Evolutionary conservation across 371 early-diverging fungal genomes (phyloP).

Genomic region (Mucor circinelloides): DNA sequence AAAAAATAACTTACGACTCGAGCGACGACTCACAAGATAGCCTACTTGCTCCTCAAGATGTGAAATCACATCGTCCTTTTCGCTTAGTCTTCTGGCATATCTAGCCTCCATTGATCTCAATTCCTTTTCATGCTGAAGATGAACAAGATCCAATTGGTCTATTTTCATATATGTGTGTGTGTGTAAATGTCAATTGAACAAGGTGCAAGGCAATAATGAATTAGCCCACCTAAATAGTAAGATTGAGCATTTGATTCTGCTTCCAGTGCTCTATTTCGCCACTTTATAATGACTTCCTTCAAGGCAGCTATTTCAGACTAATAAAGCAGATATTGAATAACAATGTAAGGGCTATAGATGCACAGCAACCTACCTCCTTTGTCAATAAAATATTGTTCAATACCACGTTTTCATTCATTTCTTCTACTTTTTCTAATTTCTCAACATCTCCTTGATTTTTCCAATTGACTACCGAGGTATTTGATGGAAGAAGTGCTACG

Average conservation of each 20-base stretch:
- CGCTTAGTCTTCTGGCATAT: conserved; percentile 14
- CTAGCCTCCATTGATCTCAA: conserved; percentile 14
- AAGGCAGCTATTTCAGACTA: conserved; percentile 30
- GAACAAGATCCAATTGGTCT: conserved; percentile 19
- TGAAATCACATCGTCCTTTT: conserved; percentile 19
- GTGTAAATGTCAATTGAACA: conserved; percentile 6
- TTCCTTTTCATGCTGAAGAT: conserved; percentile 12
- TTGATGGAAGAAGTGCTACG: conserved; percentile 18
- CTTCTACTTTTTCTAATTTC: conserved; percentile 1
- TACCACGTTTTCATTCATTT: conserved; percentile 8
- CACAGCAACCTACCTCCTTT: conserved; percentile 23
- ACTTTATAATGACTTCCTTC: conserved; percentile 22
- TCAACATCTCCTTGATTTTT: conserved; percentile 2
- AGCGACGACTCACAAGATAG: conserved; percentile 9
- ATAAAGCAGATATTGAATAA: background rate
- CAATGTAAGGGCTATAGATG: background rate
- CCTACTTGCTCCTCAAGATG: conserved; percentile 17
- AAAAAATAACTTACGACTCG: conserved; percentile 2
- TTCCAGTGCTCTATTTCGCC: conserved; percentile 21
- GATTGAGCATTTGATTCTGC: conserved; percentile 3
- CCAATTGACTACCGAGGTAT: conserved; percentile 13
- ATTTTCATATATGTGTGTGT: background rate
- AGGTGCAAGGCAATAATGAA: background rate
- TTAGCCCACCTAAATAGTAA: conserved; percentile 13
- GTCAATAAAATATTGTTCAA: conserved; percentile 21